Conservation (phyloP, 225 moss, liverwort and hornwort genomes). For the Thuidium tamariscinum region DNA sequence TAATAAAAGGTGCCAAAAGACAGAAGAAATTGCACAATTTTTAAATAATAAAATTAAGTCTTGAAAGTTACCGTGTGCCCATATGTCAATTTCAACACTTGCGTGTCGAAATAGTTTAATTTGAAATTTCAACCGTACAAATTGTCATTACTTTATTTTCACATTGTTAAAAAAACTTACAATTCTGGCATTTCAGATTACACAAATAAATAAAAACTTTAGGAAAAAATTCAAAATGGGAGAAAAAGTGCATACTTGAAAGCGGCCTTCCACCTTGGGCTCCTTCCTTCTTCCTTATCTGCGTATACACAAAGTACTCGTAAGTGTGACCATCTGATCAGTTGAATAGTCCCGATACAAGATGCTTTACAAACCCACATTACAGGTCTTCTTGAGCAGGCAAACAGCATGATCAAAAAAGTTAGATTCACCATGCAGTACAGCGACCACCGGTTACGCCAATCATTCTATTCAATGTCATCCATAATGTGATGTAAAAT, state of each 20-base stretch:
- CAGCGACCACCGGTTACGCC: not conserved
- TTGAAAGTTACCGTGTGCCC: too few relatives aligned
- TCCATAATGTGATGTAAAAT: not conserved
- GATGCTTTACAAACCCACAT: not conserved
- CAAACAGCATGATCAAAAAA: not conserved
- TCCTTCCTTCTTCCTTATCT: constrained; percentile 53
- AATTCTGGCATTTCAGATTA: not conserved
- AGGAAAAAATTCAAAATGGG: not conserved
- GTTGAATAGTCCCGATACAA: not conserved
- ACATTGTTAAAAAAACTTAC: not conserved
- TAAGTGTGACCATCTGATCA: not conserved
- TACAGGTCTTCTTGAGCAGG: not conserved
- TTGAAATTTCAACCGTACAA: not conserved
- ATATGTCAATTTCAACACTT: not conserved
- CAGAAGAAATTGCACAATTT: not conserved
- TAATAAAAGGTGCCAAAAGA: not conserved
- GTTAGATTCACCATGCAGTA: not conserved
- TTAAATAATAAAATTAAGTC: not conserved
- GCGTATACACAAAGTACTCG: not conserved
- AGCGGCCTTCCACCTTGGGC: constrained; percentile 72
- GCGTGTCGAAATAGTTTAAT: not conserved
- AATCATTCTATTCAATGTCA: not conserved
- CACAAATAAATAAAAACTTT: not conserved
- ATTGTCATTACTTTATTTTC: too few relatives aligned
- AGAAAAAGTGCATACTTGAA: constrained; percentile 39